Conservation (phyloP, 1,284 basidiomycete species). For the Grifola frondosa region DNA sequence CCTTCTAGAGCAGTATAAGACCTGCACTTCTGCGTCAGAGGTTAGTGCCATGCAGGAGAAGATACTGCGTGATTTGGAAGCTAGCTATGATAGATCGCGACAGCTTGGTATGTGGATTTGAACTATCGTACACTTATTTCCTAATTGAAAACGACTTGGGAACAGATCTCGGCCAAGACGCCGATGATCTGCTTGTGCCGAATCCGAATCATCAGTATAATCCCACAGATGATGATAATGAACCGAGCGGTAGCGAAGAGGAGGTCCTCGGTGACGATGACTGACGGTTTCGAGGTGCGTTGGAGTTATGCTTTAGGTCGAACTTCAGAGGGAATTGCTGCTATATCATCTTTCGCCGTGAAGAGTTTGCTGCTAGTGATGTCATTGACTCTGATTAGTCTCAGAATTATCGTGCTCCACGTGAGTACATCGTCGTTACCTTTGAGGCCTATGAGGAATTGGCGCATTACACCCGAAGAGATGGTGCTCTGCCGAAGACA, state of each 20-base stretch:
- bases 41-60: slow-evolving; percentile 66
- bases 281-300: too few species aligned
- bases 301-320: too few species aligned
- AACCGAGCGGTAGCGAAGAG: slow-evolving; percentile 15
- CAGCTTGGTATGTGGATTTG: slow-evolving; percentile 13
- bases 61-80: slow-evolving; percentile 76
- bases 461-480: too few species aligned
- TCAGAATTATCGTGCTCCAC: too few species aligned
- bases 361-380: too few species aligned
- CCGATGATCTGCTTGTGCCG: slow-evolving; percentile 49
- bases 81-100: slow-evolving; percentile 55
- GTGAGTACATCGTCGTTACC: too few species aligned
- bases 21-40: slow-evolving; percentile 65
- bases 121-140: background rate
- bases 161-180: slow-evolving; percentile 29
- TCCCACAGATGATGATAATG: too few species aligned
- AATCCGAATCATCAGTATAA: slow-evolving; percentile 53
- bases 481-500: too few species aligned
- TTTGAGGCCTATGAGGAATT: too few species aligned
- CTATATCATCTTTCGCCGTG: too few species aligned
- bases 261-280: slow-evolving; percentile 11
- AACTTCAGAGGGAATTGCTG: too few species aligned
- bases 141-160: background rate
- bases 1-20: slow-evolving; percentile 66
- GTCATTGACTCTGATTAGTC: too few species aligned